Evolutionary conservation across 2,329 filamentous ascomycete genomes (phyloP), one percentile per base, ranked within the genome.

Genomic region (Cadophora gregata): DNA sequence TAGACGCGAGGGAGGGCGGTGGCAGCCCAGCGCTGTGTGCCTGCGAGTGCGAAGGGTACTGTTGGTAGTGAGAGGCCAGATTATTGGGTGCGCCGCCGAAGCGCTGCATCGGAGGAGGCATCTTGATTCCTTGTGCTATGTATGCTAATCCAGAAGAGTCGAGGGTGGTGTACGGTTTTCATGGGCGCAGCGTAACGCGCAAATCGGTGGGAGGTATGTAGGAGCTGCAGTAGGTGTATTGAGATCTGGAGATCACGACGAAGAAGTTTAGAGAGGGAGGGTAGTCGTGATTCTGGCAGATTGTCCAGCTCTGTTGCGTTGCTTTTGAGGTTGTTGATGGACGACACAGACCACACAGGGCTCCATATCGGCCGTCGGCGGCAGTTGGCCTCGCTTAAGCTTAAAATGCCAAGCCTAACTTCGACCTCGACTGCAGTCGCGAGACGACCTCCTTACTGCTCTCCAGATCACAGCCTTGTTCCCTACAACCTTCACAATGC

Each of bases 1-100:
- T 91, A 67, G 85, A 84, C 70, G 86, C 85, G 65, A 94, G 81
- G 55, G 83, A 85, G 63, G 86, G 85, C 69, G 84, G 83, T 62
- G 83, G 84, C 3, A 86, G 80, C 61, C 80, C 80, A 59, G 79
- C 77, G 68, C 79, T 82, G 74, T 80, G 79, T 51, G 80, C 79
- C 74, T 82, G 82, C 60, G 81, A 73, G 66, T 84, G 81, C 33
- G 80, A 77, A 59, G 80, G 79, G 62, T 80, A 81, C 70, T 82
- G 79, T 71, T 82, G 79, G 70, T 83, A 81, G 71, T 79, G 80
- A 69, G 76, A 73, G 12, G 71, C 72, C 29, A 77, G 70, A 65
- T 65, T 77, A 76, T 76, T 77, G 53, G 73, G 74, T 56, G 68
- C 74, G 69, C 71, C 73, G 68, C 75, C 76, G 69, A 75, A 77